These are phyloP conservation scores for Petrea volubilis DNA, from an alignment of 257 asterid species.

Conservation along the genomic window DNA sequence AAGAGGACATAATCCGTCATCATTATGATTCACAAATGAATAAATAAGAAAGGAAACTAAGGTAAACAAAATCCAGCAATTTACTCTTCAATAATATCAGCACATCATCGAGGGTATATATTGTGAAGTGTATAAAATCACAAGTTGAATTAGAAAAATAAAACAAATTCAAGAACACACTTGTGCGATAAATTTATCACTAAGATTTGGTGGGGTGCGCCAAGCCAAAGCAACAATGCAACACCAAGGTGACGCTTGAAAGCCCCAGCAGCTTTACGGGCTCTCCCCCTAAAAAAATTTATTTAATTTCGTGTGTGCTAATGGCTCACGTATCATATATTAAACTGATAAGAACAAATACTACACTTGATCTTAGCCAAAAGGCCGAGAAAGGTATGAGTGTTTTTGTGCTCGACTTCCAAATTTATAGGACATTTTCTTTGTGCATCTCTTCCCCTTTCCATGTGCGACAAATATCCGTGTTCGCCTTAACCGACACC, in stretches of 20 bases:
- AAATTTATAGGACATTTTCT: not conserved
- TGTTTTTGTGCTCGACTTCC: not conserved
- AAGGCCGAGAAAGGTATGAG: slow-evolving; percentile 70
- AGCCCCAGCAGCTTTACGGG: not conserved
- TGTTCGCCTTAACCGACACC: too few species aligned
- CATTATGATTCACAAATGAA: too few species aligned
- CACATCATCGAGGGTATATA: too few species aligned
- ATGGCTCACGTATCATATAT: slow-evolving; percentile 47
- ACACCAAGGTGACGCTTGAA: not conserved
- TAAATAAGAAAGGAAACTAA: too few species aligned
- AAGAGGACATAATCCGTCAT: too few species aligned
- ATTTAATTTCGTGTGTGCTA: slow-evolving; percentile 41
- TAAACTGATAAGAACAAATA: slow-evolving; percentile 66
- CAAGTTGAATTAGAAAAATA: too few species aligned
- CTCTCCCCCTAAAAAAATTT: slow-evolving; percentile 24
- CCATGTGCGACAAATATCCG: not conserved
- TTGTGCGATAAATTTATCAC: too few species aligned
- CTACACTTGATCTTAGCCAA: slow-evolving; percentile 67
- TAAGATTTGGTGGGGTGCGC: slow-evolving; percentile 3
- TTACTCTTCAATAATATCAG: too few species aligned
- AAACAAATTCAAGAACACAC: too few species aligned
- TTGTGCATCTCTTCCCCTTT: not conserved
- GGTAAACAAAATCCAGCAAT: too few species aligned
- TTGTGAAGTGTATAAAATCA: too few species aligned
- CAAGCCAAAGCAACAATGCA: not conserved